Evolutionary conservation across 306 rosid genomes (phyloP), one percentile per base, ranked within the genome.

Genomic region (Bauhinia variegata): DNA sequence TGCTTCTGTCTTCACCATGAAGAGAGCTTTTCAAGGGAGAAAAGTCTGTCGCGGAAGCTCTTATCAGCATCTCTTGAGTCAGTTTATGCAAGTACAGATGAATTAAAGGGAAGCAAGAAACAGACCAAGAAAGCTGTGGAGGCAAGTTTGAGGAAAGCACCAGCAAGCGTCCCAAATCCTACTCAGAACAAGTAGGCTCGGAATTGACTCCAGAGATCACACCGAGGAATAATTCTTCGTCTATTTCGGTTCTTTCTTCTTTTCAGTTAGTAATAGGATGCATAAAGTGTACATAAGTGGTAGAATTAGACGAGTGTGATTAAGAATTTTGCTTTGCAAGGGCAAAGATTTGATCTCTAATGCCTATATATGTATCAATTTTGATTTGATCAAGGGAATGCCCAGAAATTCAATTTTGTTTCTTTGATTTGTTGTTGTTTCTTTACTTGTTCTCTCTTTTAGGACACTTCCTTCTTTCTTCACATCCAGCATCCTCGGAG

Each of bases 131-230:
- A 79, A 78, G 85, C 68, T 74, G 78, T 83, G 87, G 88, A 83
- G 61, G 72, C 54, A 4, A 81, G 82, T 63, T 66, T 83, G 58
- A 81, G 75, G 75, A 79, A 33, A 74, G 81, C 80, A 41, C 88
- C 92, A 16, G 74, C 83, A 11, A 83, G 76, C 55, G 78, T 72
- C n/a, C 85, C 86, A 64, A 83, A 86, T 81, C 92, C 92, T 55
- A 86, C 76, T 4, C 92, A 86, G 71, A 86, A 86, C 63, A 76
- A 78, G 85, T 80, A 76, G 78, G 36, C 50, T 38, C 47, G n/a
- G 38, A 11, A 3, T 46, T 33, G 41, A 19, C 23, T n/a, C 1
- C 17, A 6, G 67, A 63, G 70, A 57, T 61, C 74, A 67, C 60
- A n/a, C 28, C 66, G 30, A 65, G 50, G 65, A 57, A 43, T 30